Base-by-base conservation (phyloP, 371 early-diverging fungal genomes). In the Lichtheimia ramosa region DNA sequence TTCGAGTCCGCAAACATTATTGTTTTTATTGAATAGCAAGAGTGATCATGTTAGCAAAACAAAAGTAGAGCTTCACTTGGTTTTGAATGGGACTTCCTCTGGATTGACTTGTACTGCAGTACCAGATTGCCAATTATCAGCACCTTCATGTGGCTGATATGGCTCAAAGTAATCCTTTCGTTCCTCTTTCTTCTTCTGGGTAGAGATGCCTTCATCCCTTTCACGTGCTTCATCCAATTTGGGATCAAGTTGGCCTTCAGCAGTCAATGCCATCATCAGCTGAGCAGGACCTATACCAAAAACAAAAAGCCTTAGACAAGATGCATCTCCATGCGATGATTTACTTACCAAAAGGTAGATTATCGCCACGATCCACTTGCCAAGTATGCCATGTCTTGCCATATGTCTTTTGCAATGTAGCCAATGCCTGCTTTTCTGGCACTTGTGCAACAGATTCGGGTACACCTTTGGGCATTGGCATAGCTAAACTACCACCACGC, bases 401-500 rank as follows among this genome's bases (percentile, higher is more conserved):
- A 18, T 65, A 65, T 8, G 65, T 65, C 56, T 56, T 65, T 14
- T 65, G 65, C 20, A 65, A 43, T 13, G 41, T 40, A 16, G 56
- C n/a, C 51, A 65, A 24, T 25, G 69, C 54, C 3, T 60, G 43
- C 48, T 59, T 43, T 43, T 81, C 81, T 21, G 67, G 56, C 14
- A 55, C 46, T 49, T 66, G 46, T 16, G 40, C 69, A 28, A 63
- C 64, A 15, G 49, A 40, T 54, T 66, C 66, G 20, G 81, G 71
- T 39, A 75, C 67, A 43, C 64, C 13, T 6, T 62, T 7, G 40
- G 69, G 66, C 48, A 65, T 23, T 7, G 69, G 67, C 20, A 62
- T 42, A 10, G 74, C 68, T 13, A 81, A 46, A 18, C 73, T 12
- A 25, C 81, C 79, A 16, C 68, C 63, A 49, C 70, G 69, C 40